These are phyloP conservation scores for Penicillium psychrosexuale DNA, from an alignment of 2,329 filamentous ascomycete genomes.

Conservation along the genomic window DNA sequence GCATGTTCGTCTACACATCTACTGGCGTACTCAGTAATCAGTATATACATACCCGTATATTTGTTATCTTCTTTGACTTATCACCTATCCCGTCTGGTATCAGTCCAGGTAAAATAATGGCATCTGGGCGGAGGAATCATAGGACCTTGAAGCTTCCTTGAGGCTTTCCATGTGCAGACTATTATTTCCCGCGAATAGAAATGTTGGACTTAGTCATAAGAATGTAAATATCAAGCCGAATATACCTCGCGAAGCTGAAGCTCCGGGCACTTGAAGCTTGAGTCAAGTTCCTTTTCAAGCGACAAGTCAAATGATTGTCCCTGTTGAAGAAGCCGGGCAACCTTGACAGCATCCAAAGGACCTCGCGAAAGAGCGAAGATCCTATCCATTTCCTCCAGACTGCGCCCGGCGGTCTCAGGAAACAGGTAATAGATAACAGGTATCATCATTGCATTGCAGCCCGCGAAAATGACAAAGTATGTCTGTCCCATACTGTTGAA, in stretches of 20 bases:
- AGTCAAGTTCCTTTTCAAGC: slow-evolving; percentile 1
- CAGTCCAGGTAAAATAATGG: too few species aligned
- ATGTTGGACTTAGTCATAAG: too few species aligned
- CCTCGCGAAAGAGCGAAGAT: slow-evolving; percentile 16
- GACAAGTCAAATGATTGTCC: slow-evolving; percentile 1
- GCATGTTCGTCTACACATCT: neutral
- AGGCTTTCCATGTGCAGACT: too few species aligned
- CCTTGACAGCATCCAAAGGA: slow-evolving; percentile 14
- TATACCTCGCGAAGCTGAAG: slow-evolving; percentile 7
- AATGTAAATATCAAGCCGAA: neutral
- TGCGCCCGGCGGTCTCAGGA: slow-evolving; percentile 23
- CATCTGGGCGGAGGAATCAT: too few species aligned
- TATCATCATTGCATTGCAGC: slow-evolving; percentile 18
- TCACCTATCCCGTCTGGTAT: too few species aligned
- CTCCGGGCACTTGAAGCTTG: slow-evolving; percentile 1
- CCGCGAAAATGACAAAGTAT: slow-evolving; percentile 21
- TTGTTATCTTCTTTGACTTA: too few species aligned
- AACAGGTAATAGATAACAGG: slow-evolving; percentile 20
- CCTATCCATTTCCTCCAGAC: slow-evolving; percentile 23
- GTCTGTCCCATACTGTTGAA: slow-evolving; percentile 20
- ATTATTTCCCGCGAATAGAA: too few species aligned
- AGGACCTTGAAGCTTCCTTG: too few species aligned
- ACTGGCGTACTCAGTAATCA: neutral
- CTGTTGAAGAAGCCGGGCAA: slow-evolving; percentile 13
- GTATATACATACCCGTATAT: too few species aligned